These are phyloP conservation scores for Athelia sp. DNA, from an alignment of 1,284 basidiomycete species.

Conservation along the genomic window DNA sequence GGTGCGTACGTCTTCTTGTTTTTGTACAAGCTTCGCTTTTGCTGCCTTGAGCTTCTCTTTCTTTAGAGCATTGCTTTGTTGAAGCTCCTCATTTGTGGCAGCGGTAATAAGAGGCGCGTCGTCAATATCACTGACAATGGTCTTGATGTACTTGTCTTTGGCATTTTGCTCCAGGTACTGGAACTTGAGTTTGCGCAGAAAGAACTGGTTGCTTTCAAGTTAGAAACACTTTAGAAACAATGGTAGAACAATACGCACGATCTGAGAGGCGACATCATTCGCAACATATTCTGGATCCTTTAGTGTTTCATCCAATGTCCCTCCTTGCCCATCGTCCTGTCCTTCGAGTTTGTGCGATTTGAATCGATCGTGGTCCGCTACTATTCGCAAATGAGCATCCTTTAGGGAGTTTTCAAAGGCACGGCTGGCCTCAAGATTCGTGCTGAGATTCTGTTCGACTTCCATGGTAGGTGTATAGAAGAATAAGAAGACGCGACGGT, in stretches of 20 bases:
- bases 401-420: neutral
- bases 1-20: conserved; percentile 54
- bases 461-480: neutral
- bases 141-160: conserved; percentile 80
- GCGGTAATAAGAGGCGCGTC: conserved; percentile 72
- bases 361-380: neutral
- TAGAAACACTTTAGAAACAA: neutral
- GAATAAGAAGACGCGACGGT: no score
- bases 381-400: neutral
- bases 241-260: conserved; percentile 26
- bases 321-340: conserved; percentile 13
- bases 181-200: conserved; percentile 80
- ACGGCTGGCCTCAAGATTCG: neutral
- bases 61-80: conserved; percentile 58
- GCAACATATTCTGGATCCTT: conserved; percentile 44
- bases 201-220: conserved; percentile 40
- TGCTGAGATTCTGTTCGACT: neutral
- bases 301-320: conserved; percentile 16
- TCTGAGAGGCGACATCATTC: conserved; percentile 41
- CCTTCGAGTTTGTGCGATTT: conserved; percentile 3
- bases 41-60: conserved; percentile 62
- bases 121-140: conserved; percentile 78
- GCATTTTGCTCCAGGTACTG: conserved; percentile 85
- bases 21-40: conserved; percentile 58
- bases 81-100: conserved; percentile 67